Evolutionary conservation across 2,329 filamentous ascomycete species (phyloP).

Genomic region (Hymenoscyphus fructigenus): DNA sequence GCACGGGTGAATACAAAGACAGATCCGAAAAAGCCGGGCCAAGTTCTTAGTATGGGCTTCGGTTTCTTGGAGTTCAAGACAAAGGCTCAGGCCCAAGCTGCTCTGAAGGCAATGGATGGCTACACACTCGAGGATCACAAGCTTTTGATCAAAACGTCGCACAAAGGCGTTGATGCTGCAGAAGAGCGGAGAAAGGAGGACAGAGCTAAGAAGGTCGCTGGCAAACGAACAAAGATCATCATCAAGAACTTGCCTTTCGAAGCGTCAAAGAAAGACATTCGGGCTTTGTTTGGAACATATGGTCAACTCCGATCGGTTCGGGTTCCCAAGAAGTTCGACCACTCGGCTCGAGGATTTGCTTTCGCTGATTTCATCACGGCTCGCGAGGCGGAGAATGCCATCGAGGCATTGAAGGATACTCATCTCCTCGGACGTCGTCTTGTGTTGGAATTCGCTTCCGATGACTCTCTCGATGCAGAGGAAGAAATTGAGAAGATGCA

Average conservation of each 20-base stretch:
- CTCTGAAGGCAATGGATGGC: slow-evolving; percentile 83
- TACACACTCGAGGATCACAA: slow-evolving; percentile 84
- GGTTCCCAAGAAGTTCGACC: slow-evolving; percentile 92
- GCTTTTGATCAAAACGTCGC: slow-evolving; percentile 80
- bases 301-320: slow-evolving; percentile 90
- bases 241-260: slow-evolving; percentile 99
- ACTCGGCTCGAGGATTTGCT: slow-evolving; percentile 84
- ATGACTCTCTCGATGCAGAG: slow-evolving; percentile 86
- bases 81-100: slow-evolving; percentile 75
- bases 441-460: slow-evolving; percentile 87
- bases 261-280: slow-evolving; percentile 87
- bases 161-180: slow-evolving; percentile 82
- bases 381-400: slow-evolving; percentile 84
- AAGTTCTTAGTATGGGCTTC: slow-evolving; percentile 94
- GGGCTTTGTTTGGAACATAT: slow-evolving; percentile 81
- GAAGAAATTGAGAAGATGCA: slow-evolving; percentile 97
- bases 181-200: slow-evolving; percentile 84
- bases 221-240: slow-evolving; percentile 84
- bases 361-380: slow-evolving; percentile 95
- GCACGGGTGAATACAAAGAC: slow-evolving; percentile 90
- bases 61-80: slow-evolving; percentile 88
- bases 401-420: slow-evolving; percentile 87
- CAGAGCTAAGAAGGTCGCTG: slow-evolving; percentile 74
- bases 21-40: slow-evolving; percentile 85
- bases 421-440: slow-evolving; percentile 88